phyloP scores from a whole-genome alignment of 106 monocot species.

The Dioscorea dumetorum region DNA sequence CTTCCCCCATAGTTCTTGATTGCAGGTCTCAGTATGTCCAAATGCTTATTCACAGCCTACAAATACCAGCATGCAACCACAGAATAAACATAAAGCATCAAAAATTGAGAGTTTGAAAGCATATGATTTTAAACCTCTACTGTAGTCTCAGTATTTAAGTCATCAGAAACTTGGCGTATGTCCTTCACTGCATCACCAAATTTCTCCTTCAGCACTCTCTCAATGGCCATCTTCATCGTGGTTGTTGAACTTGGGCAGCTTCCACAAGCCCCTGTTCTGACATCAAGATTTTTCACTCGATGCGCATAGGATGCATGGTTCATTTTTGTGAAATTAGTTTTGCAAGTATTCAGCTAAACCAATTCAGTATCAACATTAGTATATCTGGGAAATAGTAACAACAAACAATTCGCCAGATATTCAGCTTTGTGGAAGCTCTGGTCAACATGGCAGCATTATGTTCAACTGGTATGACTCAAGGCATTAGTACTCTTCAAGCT shows the following conservation, averaged over 20 bases:
- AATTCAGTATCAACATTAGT: no score
- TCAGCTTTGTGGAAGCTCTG: no score
- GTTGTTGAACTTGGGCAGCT: slow-evolving; percentile 89
- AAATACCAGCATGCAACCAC: neutral
- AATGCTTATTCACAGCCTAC: slow-evolving; percentile 64
- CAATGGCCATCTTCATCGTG: slow-evolving; percentile 97
- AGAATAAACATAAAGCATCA: neutral
- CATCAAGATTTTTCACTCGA: no score
- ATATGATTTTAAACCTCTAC: slow-evolving; percentile 30
- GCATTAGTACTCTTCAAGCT: no score
- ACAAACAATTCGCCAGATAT: no score
- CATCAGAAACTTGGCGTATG: slow-evolving; percentile 61
- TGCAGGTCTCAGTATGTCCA: slow-evolving; percentile 86
- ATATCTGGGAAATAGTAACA: no score
- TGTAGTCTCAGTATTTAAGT: slow-evolving; percentile 25
- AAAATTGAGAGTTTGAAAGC: no score
- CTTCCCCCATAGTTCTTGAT: slow-evolving; percentile 85
- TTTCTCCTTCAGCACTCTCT: slow-evolving; percentile 83
- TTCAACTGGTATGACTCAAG: no score
- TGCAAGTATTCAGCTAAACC: no score
- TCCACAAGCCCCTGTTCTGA: slow-evolving; percentile 71
- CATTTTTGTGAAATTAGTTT: no score
- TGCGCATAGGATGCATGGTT: no score
- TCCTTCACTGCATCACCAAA: slow-evolving; percentile 86
- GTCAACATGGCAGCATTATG: no score